Base-by-base conservation (phyloP, 768 basidiomycete genomes). In the Gymnopilus junonius region DNA sequence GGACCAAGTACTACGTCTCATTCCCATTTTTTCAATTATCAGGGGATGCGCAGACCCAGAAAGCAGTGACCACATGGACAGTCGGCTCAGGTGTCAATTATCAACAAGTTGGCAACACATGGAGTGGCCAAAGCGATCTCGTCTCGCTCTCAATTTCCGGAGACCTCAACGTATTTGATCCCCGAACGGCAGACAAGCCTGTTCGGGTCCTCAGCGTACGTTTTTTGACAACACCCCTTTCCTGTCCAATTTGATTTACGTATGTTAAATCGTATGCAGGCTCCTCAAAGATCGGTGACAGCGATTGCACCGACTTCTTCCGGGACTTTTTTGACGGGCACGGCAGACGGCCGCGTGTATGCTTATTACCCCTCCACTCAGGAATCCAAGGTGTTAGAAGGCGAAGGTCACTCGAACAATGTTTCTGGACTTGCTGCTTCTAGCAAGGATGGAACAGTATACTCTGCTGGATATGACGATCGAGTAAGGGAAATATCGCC, bases 21-120 rank as follows among this genome's bases (percentile, higher is more conserved):
- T 50, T 29, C 7, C n/a, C 53, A 14, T 57, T 29, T 15, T 51
- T 25, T 29, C 32, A n/a, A 10, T 17, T 4, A 6, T 11, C 53
- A 95, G 93, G 94, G 95, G 94, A 97, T 68, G 86, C 90, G 0
- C 85, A 90, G 69, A 82, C 88, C 0, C 82, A 83, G 62, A 92
- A 94, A 71, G 82, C 84, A 8, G 77, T 83, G 21, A 85, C 81
- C 15, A 86, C 86, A 1, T 96, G 91, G 88, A 83, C 82, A 1
- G 74, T 95, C 20, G 94, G 93, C 11, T 76, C 86, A 35, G 90
- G 87, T n/a, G 77, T 97, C 29, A 78, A 82, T 29, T 77, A 91
- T 67, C 96, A 98, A 71, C 96, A 98, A 79, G 82, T 93, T 27
- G 96, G 96, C 29, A 92, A 91, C 66, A 85, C 87, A n/a, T 97